Base-by-base conservation (phyloP, 164 flowering plant genomes). In the Vitis amurensis region DNA sequence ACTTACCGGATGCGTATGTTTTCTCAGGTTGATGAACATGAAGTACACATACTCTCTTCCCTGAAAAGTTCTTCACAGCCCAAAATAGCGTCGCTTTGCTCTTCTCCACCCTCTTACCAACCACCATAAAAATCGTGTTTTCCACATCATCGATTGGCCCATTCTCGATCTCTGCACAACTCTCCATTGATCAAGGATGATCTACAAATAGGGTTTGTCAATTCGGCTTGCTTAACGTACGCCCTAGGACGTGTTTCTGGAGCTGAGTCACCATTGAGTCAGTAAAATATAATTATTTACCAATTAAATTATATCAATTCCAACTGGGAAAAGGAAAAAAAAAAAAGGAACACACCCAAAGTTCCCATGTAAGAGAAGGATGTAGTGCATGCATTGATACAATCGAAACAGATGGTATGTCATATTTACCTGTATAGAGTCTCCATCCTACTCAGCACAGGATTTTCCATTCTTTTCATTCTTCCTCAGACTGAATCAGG, bases 371-470 rank as follows among this genome's bases (percentile, higher is more conserved):
- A 31, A 31, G 6, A 31, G 44, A 31, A 31, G 6, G 44, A 31
- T 31, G 44, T 6, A 31, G 23, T 31, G 44, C 44, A 31, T 31
- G 44, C 44, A 31, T 31, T 3, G 44, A 31, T 31, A 31, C 44
- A 3, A 0, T 6, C 44, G 6, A 31, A 31, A 31, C 14, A 15
- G 13, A 23, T 31, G 27, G 31, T 6, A 19, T 19, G 23, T 19
- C 49, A 9, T 11, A 61, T 9, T 60, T 74, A 93, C 99, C 97
- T 93, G 97, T 98, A 96, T 89, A 15, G 97, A 80, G 59, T 93
- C 97, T 17, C 85, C 89, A 51, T 90, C 97, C 81, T 91, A 93
- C 71, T 19, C 23, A 19, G 1, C 23, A 19, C 85, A 69, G 50
- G 88, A 72, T 74, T 19, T 19, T 1, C 23, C 23, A 1, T 19